Conservation (phyloP, 2,329 filamentous ascomycete genomes). For the Fusarium duplospermum region DNA sequence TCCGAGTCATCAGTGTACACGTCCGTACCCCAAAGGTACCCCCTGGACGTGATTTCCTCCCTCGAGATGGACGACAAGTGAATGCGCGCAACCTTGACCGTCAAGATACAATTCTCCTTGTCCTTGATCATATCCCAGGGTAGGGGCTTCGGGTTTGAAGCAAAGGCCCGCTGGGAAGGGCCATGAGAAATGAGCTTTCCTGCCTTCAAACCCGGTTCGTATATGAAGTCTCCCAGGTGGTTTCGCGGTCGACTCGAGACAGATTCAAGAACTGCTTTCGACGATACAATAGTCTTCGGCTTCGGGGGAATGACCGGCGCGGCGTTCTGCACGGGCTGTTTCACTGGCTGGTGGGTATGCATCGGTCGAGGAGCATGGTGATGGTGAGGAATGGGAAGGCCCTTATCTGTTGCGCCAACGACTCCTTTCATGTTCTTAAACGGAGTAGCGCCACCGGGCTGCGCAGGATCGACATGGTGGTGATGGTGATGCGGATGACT, state of each 20-base stretch:
- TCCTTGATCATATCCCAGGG: conserved; percentile 78
- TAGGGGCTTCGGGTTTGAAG: conserved; percentile 75
- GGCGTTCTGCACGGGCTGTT: conserved; percentile 37
- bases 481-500: conserved; percentile 70
- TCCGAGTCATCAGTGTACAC: conserved; percentile 98
- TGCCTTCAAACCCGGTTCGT: conserved; percentile 74
- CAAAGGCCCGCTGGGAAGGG: conserved; percentile 56
- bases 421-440: conserved; percentile 64
- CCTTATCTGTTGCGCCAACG: conserved; percentile 58
- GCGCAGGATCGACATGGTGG: conserved; percentile 62
- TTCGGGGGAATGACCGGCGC: conserved; percentile 62
- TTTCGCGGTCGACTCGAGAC: conserved; percentile 77
- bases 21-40: conserved; percentile 91
- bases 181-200: conserved; percentile 58
- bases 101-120: conserved; percentile 90
- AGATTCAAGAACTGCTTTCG: conserved; percentile 77
- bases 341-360: conserved; percentile 38
- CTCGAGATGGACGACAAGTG: conserved; percentile 77
- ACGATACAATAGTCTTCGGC: conserved; percentile 74
- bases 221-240: conserved; percentile 87
- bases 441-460: conserved; percentile 55
- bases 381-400: conserved; percentile 55
- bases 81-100: conserved; percentile 84
- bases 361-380: conserved; percentile 58
- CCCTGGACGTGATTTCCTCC: conserved; percentile 84